Base-by-base conservation (phyloP, 345 rosid genomes). In the Hibiscus mutabilis region DNA sequence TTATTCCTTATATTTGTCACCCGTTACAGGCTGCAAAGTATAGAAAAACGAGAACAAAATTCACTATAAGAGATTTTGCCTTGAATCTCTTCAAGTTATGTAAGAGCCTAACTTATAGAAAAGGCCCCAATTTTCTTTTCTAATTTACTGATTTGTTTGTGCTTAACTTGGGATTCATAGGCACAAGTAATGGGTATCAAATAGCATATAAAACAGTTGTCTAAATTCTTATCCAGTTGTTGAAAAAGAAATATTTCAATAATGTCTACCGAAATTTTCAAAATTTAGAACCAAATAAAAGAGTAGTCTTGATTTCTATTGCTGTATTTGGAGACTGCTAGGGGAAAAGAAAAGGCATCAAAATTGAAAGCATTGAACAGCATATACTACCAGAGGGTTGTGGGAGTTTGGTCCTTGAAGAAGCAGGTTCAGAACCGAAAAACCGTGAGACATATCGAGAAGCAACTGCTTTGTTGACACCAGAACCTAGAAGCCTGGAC, bases 381-480 rank as follows among this genome's bases (percentile, higher is more conserved):
- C 65, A 72, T 33, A 62, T 40, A 25, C 76, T 85, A 95, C 97
- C 96, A 71, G 87, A 69, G 56, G 86, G 74, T 76, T 80, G 92
- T 42, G 87, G 73, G 74, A 88, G 84, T 70, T 86, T 84, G 75
- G 86, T 83, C 75, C 74, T 74, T 55, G 89, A 89, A 74, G 89
- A 74, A 77, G 82, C 81, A 63, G 88, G 92, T 83, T 88, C 90
- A 68, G 96, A 75, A 69, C 83, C 83, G 62, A 91, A 84, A 79
- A 89, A 95, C n/a, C 92, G 86, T 47, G 97, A 87, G 75, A 86
- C 88, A 64, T 91, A 90, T 86, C 97, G 82, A 71, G 99, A 89
- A 71, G 97, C 90, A 86, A 92, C 93, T 73, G 84, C 85, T 60
- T 83, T 95, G 76, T 84, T 91, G 79, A 87, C 78, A 71, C 90